Conservation (phyloP, 2,329 filamentous ascomycete genomes). For the Phyllosticta citrichinensis region DNA sequence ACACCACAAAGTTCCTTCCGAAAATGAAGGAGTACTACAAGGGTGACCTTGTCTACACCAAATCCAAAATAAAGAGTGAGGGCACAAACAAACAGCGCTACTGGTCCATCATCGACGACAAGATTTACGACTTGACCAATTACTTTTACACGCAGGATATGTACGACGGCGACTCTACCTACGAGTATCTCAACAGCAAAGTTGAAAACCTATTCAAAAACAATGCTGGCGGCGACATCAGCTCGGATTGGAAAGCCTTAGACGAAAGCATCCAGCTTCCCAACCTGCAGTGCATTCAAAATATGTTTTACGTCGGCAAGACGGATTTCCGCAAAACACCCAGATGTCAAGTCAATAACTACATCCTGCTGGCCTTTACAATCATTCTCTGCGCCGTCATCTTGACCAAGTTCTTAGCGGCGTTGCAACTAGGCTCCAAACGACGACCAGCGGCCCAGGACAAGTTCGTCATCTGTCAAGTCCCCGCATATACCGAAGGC, state of each 20-base stretch:
- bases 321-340: slow-evolving; percentile 72
- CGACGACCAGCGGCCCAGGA: slow-evolving; percentile 82
- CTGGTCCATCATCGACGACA: slow-evolving; percentile 70
- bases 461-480: slow-evolving; percentile 97
- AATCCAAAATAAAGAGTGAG: slow-evolving; percentile 48
- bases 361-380: slow-evolving; percentile 79
- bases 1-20: slow-evolving; percentile 61
- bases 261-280: slow-evolving; percentile 48
- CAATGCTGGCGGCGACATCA: slow-evolving; percentile 74
- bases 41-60: slow-evolving; percentile 69
- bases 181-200: slow-evolving; percentile 61
- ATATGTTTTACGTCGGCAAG: slow-evolving; percentile 72
- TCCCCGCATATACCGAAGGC: slow-evolving; percentile 95
- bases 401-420: slow-evolving; percentile 78
- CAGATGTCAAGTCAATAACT: slow-evolving; percentile 81
- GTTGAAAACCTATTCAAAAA: slow-evolving; percentile 59
- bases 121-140: slow-evolving; percentile 81
- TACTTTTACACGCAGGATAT: slow-evolving; percentile 70
- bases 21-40: slow-evolving; percentile 79
- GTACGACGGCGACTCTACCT: slow-evolving; percentile 46
- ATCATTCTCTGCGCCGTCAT: slow-evolving; percentile 74
- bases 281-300: slow-evolving; percentile 70
- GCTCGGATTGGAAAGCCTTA: slow-evolving; percentile 51
- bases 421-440: slow-evolving; percentile 88
- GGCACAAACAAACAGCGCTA: slow-evolving; percentile 57